phyloP scores from a whole-genome alignment of 257 asterid genomes.

The Jacaranda copaia region DNA sequence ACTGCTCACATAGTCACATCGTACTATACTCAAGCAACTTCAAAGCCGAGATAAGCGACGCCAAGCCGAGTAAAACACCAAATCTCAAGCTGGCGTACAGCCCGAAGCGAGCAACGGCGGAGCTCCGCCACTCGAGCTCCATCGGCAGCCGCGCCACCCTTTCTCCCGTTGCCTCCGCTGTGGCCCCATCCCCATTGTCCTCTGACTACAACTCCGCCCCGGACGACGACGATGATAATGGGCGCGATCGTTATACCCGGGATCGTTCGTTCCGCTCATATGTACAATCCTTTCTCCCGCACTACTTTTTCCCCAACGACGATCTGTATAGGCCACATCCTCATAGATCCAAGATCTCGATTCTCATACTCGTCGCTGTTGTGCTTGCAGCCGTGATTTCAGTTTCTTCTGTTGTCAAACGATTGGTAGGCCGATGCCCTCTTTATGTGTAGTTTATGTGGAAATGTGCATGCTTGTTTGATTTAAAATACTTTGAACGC shows the following conservation, averaged over 20 bases:
- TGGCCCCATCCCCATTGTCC: constrained; percentile 69
- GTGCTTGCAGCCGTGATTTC: constrained; percentile 54
- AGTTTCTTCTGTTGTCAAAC: constrained; percentile 62
- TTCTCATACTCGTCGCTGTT: constrained; percentile 52
- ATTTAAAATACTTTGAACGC: neutral
- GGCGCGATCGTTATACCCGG: constrained; percentile 74
- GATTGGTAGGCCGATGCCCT: constrained; percentile 64
- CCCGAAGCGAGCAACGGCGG: constrained; percentile 98
- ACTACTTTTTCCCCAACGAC: constrained; percentile 60
- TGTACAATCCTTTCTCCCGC: constrained; percentile 57
- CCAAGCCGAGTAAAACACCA: constrained; percentile 26
- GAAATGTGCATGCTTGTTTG: constrained; percentile 33
- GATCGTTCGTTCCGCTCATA: constrained; percentile 78
- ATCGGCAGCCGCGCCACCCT: constrained; percentile 69
- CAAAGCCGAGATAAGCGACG: constrained; percentile 32
- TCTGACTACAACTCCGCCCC: constrained; percentile 42
- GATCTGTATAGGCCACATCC: constrained; percentile 64
- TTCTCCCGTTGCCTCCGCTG: constrained; percentile 56
- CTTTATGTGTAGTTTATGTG: constrained; percentile 23
- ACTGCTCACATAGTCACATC: constrained; percentile 29
- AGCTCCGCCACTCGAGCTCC: constrained; percentile 98
- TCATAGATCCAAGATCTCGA: constrained; percentile 68
- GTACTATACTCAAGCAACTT: constrained; percentile 8
- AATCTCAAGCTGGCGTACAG: constrained; percentile 89
- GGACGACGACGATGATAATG: constrained; percentile 59